Percentiles rank a stretch among this genome's conserved stretches.
Conservation (phyloP, 1,284 basidiomycete species). For the Ganoderma leucocontextum region DNA sequence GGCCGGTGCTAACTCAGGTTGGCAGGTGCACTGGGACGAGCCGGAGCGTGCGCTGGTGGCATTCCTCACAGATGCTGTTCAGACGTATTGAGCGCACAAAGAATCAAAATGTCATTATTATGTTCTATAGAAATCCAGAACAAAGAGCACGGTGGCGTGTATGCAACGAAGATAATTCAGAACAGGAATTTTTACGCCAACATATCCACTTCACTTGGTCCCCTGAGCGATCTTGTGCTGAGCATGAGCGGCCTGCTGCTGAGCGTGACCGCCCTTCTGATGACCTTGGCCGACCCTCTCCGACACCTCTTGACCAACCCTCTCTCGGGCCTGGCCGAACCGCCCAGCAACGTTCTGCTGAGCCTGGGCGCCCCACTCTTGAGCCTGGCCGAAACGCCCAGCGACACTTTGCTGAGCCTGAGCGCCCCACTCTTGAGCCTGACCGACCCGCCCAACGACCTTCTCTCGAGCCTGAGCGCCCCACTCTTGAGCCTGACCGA, state of each 20-base stretch:
- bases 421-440: background rate
- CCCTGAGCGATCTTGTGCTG: background rate
- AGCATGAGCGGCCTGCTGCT: background rate
- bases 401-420: background rate
- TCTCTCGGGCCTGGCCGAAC: background rate
- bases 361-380: background rate
- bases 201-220: background rate
- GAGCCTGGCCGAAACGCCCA: background rate
- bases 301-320: too few species aligned
- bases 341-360: background rate
- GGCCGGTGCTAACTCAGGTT: background rate
- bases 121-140: background rate
- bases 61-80: conserved; percentile 9
- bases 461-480: too few species aligned
- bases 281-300: background rate
- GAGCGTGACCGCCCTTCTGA: background rate
- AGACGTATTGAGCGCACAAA: background rate
- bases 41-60: conserved; percentile 29
- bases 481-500: background rate
- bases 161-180: background rate
- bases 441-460: too few species aligned
- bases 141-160: background rate
- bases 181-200: background rate
- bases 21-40: conserved; percentile 37
- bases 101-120: background rate